phyloP scores from a whole-genome alignment of 2,329 filamentous ascomycete genomes.

The Didymella lethalis region DNA sequence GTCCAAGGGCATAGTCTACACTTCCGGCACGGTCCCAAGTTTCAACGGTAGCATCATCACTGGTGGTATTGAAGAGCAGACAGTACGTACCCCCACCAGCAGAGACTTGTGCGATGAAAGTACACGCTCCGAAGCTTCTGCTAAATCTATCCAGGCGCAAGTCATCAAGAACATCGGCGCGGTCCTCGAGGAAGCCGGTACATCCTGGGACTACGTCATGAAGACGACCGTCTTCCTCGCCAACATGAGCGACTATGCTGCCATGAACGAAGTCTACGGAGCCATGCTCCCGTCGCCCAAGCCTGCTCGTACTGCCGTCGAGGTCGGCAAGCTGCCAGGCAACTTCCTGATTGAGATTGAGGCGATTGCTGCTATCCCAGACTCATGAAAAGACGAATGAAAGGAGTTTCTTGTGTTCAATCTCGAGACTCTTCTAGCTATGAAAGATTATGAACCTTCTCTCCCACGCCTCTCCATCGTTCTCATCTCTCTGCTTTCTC shows the following conservation, averaged over 20 bases:
- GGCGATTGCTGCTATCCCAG: constrained; percentile 43
- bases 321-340: constrained; percentile 45
- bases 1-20: constrained; percentile 44
- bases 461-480: no score
- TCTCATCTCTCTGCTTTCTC: no score
- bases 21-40: constrained; percentile 41
- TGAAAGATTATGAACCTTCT: no score
- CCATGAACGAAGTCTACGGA: constrained; percentile 47
- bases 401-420: no score
- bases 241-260: constrained; percentile 44
- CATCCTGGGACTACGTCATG: constrained; percentile 46
- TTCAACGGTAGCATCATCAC: constrained; percentile 40
- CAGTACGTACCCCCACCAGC: constrained; percentile 20
- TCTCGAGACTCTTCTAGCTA: no score
- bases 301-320: constrained; percentile 41
- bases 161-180: constrained; percentile 46
- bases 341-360: constrained; percentile 45
- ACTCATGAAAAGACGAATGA: constrained; percentile 17
- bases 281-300: constrained; percentile 42
- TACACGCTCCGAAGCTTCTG: neutral
- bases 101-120: no score
- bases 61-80: constrained; percentile 39
- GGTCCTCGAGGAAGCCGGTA: constrained; percentile 43
- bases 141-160: constrained; percentile 35
- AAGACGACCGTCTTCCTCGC: constrained; percentile 46